Percentiles rank a stretch among this genome's conserved stretches.
phyloP scores from a whole-genome alignment of 2,329 filamentous ascomycete species.

The Penicillium oxalicum region DNA sequence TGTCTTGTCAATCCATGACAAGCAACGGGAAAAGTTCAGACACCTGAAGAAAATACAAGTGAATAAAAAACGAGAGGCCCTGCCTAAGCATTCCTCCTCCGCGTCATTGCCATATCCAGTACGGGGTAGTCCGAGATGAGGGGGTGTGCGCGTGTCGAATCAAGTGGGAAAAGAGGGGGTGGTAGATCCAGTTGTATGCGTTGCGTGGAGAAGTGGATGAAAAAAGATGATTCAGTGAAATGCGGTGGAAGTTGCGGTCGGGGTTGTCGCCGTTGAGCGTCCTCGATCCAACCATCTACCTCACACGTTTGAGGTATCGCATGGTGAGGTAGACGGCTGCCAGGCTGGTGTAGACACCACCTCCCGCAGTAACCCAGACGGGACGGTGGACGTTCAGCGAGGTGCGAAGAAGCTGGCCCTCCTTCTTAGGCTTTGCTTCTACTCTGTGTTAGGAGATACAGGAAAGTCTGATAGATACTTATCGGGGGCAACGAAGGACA shows the following conservation, averaged over 20 bases:
- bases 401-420: constrained; percentile 24
- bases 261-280: too few relatives aligned
- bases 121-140: constrained; percentile 2
- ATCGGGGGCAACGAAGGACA: neutral
- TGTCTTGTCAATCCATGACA: constrained; percentile 13
- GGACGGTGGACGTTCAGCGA: constrained; percentile 29
- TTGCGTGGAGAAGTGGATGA: neutral
- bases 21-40: constrained; percentile 3
- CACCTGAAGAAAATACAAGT: neutral
- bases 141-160: constrained; percentile 3
- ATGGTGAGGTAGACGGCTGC: constrained; percentile 29
- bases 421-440: constrained; percentile 26
- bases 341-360: constrained; percentile 28
- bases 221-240: neutral
- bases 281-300: neutral
- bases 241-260: too few relatives aligned
- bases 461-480: neutral
- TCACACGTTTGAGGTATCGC: constrained; percentile 24
- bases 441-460: constrained; percentile 5
- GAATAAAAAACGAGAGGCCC: constrained; percentile 14
- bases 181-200: neutral
- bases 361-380: constrained; percentile 29
- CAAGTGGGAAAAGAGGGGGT: neutral
- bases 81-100: constrained; percentile 3
- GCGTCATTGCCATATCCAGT: constrained; percentile 8